phyloP scores from a whole-genome alignment of 805 yeast genomes.

The Wickerhamiella occidentalis region DNA sequence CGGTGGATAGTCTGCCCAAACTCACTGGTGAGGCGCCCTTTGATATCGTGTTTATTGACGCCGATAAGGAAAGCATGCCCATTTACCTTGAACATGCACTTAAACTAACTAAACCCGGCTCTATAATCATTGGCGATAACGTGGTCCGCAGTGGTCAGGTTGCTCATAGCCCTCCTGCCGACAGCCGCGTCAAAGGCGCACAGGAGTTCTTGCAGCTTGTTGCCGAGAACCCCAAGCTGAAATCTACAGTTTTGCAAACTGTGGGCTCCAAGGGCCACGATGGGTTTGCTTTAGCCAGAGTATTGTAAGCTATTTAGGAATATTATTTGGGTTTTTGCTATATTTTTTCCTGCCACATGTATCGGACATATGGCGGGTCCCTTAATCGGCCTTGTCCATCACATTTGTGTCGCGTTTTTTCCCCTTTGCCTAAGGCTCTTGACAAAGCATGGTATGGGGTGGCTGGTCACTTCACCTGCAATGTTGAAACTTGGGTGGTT shows the following conservation, averaged over 20 bases:
- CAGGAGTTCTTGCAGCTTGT: conserved; percentile 4
- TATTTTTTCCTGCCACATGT: too few relatives aligned
- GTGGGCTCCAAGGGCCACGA: conserved; percentile 10
- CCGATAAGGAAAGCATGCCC: conserved; percentile 9
- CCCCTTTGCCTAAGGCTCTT: neutral
- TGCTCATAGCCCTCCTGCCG: neutral
- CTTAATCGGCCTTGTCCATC: too few relatives aligned
- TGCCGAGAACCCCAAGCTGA: conserved; percentile 1
- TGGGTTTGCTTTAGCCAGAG: conserved; percentile 5
- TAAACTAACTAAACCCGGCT: conserved; percentile 1
- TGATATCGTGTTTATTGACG: conserved; percentile 9
- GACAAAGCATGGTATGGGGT: neutral
- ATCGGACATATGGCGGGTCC: too few relatives aligned
- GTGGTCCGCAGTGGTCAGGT: conserved; percentile 4
- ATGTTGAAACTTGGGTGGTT: neutral
- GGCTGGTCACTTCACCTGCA: conserved; percentile 1
- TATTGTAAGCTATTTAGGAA: neutral
- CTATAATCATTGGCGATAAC: conserved; percentile 7
- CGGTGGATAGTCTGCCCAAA: neutral
- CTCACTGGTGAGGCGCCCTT: neutral
- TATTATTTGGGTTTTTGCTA: too few relatives aligned
- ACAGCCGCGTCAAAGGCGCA: neutral
- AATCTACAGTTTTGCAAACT: conserved; percentile 2
- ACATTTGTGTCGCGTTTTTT: neutral
- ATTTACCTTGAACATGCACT: conserved; percentile 8